Evolutionary conservation across 768 basidiomycete genomes (phyloP), one percentile per base, ranked within the genome.

Genomic region (Clitopilus hobsonii): DNA sequence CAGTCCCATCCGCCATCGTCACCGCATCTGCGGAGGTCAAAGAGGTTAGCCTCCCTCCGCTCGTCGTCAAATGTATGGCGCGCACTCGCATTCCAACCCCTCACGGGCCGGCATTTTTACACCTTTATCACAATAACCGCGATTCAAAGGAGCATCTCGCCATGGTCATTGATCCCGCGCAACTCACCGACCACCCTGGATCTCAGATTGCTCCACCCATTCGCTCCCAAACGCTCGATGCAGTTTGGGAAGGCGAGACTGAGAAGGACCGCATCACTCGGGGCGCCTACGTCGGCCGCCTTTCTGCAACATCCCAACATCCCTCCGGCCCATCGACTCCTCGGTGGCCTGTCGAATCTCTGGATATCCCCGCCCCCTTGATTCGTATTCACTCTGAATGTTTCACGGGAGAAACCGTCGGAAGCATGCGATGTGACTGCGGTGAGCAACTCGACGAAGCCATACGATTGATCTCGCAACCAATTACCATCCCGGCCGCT

Each of bases 361-460:
- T 75, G 54, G 61, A 65, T 38, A 66, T 86, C 29, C 89, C 89
- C 1, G 71, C 86, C 0, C 94, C 97, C 0, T 82, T 98, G 51
- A 85, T 99, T 41, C 86, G 97, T 32, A 93, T 99, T 51, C 97
- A 99, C 71, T 97, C 94, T 25, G 97, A 99, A 69, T 99, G 97
- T 69, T 98, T 94, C 73, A 99, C 97, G 0, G 97, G 97, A 25
- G 97, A 98, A 71, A 98, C 95, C 6, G 84, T 98, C 56, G 97
- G 97, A 24, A 86, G 94, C 77, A 94, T 97, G 90, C 88, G 97
- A 27, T 99, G 97, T 67, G 97, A 99, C 69, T 99, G 97, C 65
- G 97, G 97, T 13, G 95, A 98, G 71, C 97, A 99, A 69, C 80
- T 99, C 3, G 95, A 98, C 71, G 96, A 98, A 67, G 94, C 97